These are phyloP conservation scores for Ophiocordyceps sinensis DNA, from an alignment of 2,329 filamentous ascomycete species.

Conservation along the genomic window DNA sequence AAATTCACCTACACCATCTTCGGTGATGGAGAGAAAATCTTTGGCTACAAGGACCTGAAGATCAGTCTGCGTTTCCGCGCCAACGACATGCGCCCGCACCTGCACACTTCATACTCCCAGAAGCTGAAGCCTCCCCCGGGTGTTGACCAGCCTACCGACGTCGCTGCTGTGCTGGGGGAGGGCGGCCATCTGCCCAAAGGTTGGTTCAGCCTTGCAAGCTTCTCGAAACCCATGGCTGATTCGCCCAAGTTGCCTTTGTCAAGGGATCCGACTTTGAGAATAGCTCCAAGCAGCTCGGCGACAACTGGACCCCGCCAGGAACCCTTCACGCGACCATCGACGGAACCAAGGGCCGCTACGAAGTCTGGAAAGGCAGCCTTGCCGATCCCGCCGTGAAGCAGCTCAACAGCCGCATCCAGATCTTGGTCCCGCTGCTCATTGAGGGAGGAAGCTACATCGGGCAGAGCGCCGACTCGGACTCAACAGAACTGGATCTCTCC, in stretches of 20 bases:
- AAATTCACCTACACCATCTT: constrained; percentile 87
- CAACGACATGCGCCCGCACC: constrained; percentile 62
- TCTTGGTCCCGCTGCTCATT: constrained; percentile 76
- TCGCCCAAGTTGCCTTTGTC: constrained; percentile 47
- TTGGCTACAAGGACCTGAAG: constrained; percentile 72
- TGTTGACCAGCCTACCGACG: constrained; percentile 54
- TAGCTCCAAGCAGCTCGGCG: constrained; percentile 30
- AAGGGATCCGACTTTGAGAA: constrained; percentile 46
- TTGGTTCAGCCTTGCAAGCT: background rate
- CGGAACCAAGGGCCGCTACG: constrained; percentile 49
- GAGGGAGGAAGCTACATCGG: constrained; percentile 75
- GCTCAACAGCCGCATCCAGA: constrained; percentile 67
- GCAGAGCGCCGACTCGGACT: constrained; percentile 27
- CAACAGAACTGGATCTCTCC: constrained; percentile 52
- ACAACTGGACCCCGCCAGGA: constrained; percentile 59
- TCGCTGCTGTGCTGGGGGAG: constrained; percentile 46
- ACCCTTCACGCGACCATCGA: constrained; percentile 51
- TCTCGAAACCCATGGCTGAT: background rate
- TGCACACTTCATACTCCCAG: constrained; percentile 56
- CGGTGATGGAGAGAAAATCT: constrained; percentile 81
- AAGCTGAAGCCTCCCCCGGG: constrained; percentile 52
- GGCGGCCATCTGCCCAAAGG: constrained; percentile 56
- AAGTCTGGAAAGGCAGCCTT: constrained; percentile 73
- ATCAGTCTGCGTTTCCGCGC: constrained; percentile 56
- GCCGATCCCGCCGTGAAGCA: constrained; percentile 53